These are phyloP conservation scores for Actinomucor elegans DNA, from an alignment of 371 early-diverging fungal genomes.

Conservation along the genomic window DNA sequence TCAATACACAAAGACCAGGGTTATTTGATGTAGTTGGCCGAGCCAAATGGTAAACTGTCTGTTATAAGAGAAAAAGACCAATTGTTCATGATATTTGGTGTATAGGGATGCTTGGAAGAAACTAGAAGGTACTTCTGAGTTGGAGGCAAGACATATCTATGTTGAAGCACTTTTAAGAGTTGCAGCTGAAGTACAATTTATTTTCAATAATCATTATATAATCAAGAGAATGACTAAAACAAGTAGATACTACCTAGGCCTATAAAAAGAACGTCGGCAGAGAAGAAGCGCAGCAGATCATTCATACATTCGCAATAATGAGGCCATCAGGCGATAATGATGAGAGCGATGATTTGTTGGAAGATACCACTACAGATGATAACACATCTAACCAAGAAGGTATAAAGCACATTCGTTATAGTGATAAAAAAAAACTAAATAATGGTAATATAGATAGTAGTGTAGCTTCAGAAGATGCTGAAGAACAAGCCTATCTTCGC, in stretches of 20 bases:
- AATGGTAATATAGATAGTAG: slow-evolving; percentile 11
- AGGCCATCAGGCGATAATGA: slow-evolving; percentile 30
- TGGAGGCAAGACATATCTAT: slow-evolving; percentile 28
- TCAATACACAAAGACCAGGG: slow-evolving; percentile 41
- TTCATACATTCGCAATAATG: slow-evolving; percentile 42
- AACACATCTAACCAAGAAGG: slow-evolving; percentile 11
- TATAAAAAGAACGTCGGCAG: slow-evolving; percentile 24
- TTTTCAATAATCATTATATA: slow-evolving; percentile 23
- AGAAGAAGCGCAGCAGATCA: slow-evolving; percentile 30
- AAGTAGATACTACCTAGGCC: slow-evolving; percentile 15
- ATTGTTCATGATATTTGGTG: too few species aligned
- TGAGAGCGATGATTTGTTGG: slow-evolving; percentile 10
- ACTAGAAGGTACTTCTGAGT: slow-evolving; percentile 17
- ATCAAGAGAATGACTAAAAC: too few species aligned
- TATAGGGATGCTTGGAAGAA: slow-evolving; percentile 36
- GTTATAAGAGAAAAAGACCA: too few species aligned
- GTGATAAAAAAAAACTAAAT: too few species aligned
- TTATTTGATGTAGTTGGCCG: slow-evolving; percentile 53
- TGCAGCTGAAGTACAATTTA: slow-evolving; percentile 16
- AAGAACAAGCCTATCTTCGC: slow-evolving; percentile 27
- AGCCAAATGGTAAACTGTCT: slow-evolving; percentile 41
- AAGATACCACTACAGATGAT: slow-evolving; percentile 15
- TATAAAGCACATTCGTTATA: too few species aligned
- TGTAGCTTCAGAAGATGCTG: slow-evolving; percentile 24
- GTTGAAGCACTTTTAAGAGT: slow-evolving; percentile 28